Evolutionary conservation across 75 land plant species (phyloP), one percentile per base, ranked within the genome.

Genomic region (Pseudotsuga menziesii): DNA sequence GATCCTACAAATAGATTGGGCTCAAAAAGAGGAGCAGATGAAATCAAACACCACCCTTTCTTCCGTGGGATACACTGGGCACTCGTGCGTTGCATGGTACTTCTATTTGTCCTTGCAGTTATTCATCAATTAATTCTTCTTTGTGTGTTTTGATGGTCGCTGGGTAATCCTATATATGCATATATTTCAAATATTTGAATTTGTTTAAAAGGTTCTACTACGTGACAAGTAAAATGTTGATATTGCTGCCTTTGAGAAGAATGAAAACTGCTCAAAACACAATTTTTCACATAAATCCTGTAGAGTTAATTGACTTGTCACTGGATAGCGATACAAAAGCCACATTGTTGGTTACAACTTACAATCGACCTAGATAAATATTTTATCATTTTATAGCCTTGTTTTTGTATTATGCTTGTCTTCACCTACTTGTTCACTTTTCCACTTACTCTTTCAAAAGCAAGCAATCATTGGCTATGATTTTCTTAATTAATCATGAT

Each of bases 1-100:
- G 95, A 91, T 69, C 98, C 99, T 36, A 81, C 82, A 26, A 84
- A 87, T 35, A 88, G 99, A 44, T 70, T 97, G 56, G 99, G 98
- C 55, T 90, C 95, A 73, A 80, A 73, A n/a, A 85, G 74, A 8
- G 99, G 99, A 76, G 91, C 99, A 64, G 79, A 80, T 88, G 99
- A 92, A 74, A 92, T 97, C 77, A 97, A 97, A 72, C 35, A 83
- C 23, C 99, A 97, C 75, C 92, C 93, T 27, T 97, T 92, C 78
- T 97, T 97, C 80, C 78, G 81, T 57, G 95, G 86, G 52, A 91
- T 97, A 58, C 91, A 97, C 56, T 97, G 99, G 99, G 89, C 99
- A 56, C 87, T 94, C 32, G 86, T 97, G 16, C 95, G 99, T 26
- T 80, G 85, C 95, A 94, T 96, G 95, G 94, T 95, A 86, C 5